Conservation (phyloP, 768 basidiomycete genomes). For the Phylloporus arenicola region DNA sequence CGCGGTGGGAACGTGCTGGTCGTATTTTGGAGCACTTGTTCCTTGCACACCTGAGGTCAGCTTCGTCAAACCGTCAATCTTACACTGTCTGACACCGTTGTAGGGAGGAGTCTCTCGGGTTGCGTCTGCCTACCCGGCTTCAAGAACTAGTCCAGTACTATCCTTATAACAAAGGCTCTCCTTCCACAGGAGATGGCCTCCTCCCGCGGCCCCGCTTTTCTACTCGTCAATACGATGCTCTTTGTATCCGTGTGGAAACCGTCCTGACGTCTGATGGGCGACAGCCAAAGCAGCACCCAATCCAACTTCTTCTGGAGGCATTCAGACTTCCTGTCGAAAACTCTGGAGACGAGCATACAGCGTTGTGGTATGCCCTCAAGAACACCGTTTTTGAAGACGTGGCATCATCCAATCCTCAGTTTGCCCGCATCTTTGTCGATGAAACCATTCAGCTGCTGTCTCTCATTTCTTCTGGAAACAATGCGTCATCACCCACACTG, state of each 20-base stretch:
- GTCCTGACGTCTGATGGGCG: slow-evolving; percentile 36
- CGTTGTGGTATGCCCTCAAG: slow-evolving; percentile 55
- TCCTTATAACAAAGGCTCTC: slow-evolving; percentile 44
- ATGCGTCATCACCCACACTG: slow-evolving; percentile 24
- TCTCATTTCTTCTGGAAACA: slow-evolving; percentile 42
- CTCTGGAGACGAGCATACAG: slow-evolving; percentile 32
- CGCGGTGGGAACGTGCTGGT: slow-evolving; percentile 69
- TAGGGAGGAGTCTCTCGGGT: slow-evolving; percentile 54
- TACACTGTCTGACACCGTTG: slow-evolving; percentile 1
- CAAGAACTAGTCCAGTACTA: slow-evolving; percentile 66
- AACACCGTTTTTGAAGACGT: slow-evolving; percentile 33
- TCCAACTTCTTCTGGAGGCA: slow-evolving; percentile 59
- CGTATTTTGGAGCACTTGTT: slow-evolving; percentile 74
- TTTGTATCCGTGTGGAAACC: slow-evolving; percentile 63
- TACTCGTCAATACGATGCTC: slow-evolving; percentile 56
- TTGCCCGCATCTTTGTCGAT: slow-evolving; percentile 58
- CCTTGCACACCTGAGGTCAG: slow-evolving; percentile 63
- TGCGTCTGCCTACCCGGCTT: slow-evolving; percentile 63
- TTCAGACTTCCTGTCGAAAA: slow-evolving; percentile 39
- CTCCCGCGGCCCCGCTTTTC: slow-evolving; percentile 64
- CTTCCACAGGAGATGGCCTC: slow-evolving; percentile 36
- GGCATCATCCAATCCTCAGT: slow-evolving; percentile 17
- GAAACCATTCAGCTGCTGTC: slow-evolving; percentile 55
- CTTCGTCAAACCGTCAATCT: slow-evolving; percentile 5
- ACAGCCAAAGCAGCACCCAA: slow-evolving; percentile 46